These are phyloP conservation scores for Huntiella savannae DNA, from an alignment of 2,329 filamentous ascomycete species.

Conservation along the genomic window DNA sequence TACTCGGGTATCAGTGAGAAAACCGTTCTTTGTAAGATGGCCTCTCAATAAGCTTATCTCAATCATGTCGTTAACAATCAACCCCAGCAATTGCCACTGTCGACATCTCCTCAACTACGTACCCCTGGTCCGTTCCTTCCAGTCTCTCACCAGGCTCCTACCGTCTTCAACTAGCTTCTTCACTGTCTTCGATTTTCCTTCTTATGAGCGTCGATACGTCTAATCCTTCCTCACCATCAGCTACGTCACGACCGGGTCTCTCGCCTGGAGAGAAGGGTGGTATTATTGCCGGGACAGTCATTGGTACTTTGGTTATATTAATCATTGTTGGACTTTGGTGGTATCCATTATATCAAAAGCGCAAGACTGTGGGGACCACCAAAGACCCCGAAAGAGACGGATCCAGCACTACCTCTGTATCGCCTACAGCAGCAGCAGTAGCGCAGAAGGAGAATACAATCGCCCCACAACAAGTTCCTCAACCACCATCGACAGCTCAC, in stretches of 20 bases:
- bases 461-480: background rate
- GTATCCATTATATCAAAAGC: background rate
- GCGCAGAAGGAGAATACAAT: background rate
- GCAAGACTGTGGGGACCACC: background rate
- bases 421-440: background rate
- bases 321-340: constrained; percentile 1
- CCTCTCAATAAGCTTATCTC: background rate
- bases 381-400: background rate
- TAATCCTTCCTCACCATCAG: background rate
- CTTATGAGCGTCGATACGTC: constrained; percentile 5
- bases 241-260: background rate
- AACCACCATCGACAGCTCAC: too few relatives aligned
- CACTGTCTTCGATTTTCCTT: background rate
- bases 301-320: background rate
- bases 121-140: constrained; percentile 10
- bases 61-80: background rate
- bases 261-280: constrained; percentile 3
- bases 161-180: constrained; percentile 4
- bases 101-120: background rate
- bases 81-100: constrained; percentile 1
- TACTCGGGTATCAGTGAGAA: background rate
- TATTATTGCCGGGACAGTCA: constrained; percentile 6
- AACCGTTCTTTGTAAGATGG: background rate
- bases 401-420: background rate
- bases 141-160: constrained; percentile 8